phyloP scores from a whole-genome alignment of 306 rosid species.

The Gastrolobium bilobum region DNA sequence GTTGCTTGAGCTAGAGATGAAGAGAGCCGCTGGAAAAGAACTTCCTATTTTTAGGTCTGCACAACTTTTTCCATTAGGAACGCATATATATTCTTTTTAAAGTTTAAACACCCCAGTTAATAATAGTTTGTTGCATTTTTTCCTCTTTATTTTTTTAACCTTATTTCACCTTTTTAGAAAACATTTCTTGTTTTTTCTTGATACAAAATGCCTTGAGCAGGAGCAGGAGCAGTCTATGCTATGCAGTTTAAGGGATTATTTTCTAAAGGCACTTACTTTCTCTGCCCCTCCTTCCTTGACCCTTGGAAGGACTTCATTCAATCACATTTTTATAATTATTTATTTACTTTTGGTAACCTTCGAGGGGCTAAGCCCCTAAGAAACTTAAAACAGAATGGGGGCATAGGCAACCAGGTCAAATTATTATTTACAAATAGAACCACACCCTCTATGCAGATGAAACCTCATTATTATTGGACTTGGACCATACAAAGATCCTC shows the following conservation, averaged over 20 bases:
- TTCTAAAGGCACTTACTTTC: neutral
- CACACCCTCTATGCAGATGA: neutral
- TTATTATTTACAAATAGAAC: no score
- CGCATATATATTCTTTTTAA: slow-evolving; percentile 22
- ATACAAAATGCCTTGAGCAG: slow-evolving; percentile 31
- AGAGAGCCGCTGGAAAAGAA: slow-evolving; percentile 35
- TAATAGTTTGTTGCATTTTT: slow-evolving; percentile 3
- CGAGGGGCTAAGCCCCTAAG: no score
- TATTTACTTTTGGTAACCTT: no score
- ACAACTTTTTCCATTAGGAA: slow-evolving; percentile 37
- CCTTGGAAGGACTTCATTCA: no score
- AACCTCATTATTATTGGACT: slow-evolving; percentile 33
- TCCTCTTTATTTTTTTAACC: neutral
- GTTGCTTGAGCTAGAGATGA: slow-evolving; percentile 34
- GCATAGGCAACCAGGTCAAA: no score
- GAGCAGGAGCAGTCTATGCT: neutral
- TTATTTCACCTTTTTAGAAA: neutral
- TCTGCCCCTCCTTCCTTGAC: neutral
- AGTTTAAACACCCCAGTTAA: neutral
- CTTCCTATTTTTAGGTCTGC: slow-evolving; percentile 29
- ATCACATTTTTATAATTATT: no score
- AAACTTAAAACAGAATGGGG: no score
- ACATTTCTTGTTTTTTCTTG: neutral
- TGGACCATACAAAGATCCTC: slow-evolving; percentile 66
- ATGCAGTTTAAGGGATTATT: slow-evolving; percentile 8